Evolutionary conservation across 306 rosid genomes (phyloP).

Genomic region (Quercus ilex): DNA sequence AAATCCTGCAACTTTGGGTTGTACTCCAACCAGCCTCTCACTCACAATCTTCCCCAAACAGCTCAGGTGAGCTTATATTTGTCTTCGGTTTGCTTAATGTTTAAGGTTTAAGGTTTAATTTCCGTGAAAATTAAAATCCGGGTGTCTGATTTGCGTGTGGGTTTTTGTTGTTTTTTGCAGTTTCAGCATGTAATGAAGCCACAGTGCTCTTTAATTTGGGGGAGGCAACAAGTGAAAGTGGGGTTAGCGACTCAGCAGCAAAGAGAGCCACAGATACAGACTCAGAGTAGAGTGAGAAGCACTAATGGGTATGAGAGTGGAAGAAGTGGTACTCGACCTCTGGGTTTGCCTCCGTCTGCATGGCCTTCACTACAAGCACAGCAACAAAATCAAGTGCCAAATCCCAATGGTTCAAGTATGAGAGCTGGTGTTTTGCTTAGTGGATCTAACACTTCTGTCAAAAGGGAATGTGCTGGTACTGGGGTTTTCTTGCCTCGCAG

Average conservation of each 20-base stretch:
- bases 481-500: conserved; percentile 90
- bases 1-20: conserved; percentile 14
- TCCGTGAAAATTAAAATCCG: background rate
- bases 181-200: conserved; percentile 32
- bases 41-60: conserved; percentile 22
- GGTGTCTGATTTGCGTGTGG: background rate
- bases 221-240: conserved; percentile 28
- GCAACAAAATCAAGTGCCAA: conserved; percentile 26
- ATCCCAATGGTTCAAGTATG: conserved; percentile 14
- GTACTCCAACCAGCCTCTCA: conserved; percentile 24
- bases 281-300: conserved; percentile 36
- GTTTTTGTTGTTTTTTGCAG: conserved; percentile 4
- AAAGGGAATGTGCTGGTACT: conserved; percentile 59
- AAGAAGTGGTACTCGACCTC: conserved; percentile 22
- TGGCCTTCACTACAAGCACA: conserved; percentile 46
- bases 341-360: conserved; percentile 32
- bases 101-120: background rate
- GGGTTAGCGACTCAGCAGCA: conserved; percentile 45
- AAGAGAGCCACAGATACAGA: conserved; percentile 34
- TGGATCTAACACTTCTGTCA: conserved; percentile 34
- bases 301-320: conserved; percentile 15
- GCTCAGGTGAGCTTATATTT: conserved; percentile 26
- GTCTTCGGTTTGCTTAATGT: background rate
- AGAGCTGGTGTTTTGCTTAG: conserved; percentile 16
- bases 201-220: conserved; percentile 38